Evolutionary conservation across 805 yeast species (phyloP), one percentile per base, ranked within the genome.

Genomic region (Jamesozyma jinghongensis): DNA sequence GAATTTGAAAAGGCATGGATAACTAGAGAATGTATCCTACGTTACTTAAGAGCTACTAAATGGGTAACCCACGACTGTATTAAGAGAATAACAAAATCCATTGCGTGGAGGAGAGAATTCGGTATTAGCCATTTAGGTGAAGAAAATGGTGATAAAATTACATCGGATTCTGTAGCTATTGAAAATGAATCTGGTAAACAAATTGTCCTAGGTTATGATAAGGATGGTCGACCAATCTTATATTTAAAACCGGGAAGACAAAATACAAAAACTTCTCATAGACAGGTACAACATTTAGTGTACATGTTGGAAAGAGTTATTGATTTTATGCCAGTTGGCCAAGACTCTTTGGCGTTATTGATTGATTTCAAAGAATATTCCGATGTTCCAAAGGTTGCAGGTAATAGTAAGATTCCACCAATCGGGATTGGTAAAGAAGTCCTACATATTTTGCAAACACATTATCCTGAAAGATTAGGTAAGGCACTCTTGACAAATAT

Each of bases 391-490:
- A 71, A 67, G 56, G 54, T 71, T 66, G 27, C 71, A 70, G 59
- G 78, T 67, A 49, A 53, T 40, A 74, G 81, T 43, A 85, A 83
- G 57, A 76, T 86, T 42, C 97, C 97, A n/a, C 86, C 95, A 1
- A 69, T 90, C 33, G 73, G 82, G 38, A 83, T 79, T 14, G 97
- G 96, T 28, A 81, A 88, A 58, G 95, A 87, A 64, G 97, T 90
- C 26, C 71, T 92, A 50, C 85, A 83, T 61, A 92, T 92, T 59
- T 69, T 92, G 52, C 99, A 92, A 65, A 87, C 94, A 11, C 99
- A 92, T 63, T 92, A 92, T 61, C 98, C 98, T 3, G 99, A 92
- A 61, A 75, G 99, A 54, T 70, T 92, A 44, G 99, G 99, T 31
- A 82, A 81, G 57, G 97, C 97, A 0, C 70, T 88, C 36, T 70